These are phyloP conservation scores for Eruca vesicaria DNA, from an alignment of 441 rosid species.

Conservation along the genomic window DNA sequence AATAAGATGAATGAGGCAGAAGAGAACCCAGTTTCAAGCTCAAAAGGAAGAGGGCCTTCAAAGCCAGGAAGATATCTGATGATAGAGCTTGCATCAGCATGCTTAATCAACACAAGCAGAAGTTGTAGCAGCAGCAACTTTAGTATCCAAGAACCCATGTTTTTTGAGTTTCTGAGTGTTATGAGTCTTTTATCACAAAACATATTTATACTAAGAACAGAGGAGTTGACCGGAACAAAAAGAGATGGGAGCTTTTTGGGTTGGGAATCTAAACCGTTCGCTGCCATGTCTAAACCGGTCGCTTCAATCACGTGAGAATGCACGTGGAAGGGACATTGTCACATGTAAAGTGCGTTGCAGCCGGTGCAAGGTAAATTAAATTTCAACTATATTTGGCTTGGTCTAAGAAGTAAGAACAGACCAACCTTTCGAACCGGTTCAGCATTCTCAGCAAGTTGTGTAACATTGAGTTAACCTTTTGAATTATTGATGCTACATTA, in stretches of 20 bases:
- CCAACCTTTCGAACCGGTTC: background rate
- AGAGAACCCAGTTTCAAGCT: slow-evolving; percentile 57
- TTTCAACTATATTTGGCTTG: background rate
- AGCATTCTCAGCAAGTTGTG: background rate
- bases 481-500: background rate
- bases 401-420: background rate
- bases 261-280: background rate
- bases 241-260: background rate
- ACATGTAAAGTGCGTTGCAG: background rate
- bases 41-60: slow-evolving; percentile 65
- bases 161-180: background rate
- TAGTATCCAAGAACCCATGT: slow-evolving; percentile 1
- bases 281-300: background rate
- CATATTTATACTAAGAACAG: background rate
- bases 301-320: background rate
- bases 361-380: background rate
- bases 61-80: slow-evolving; percentile 65
- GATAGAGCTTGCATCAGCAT: slow-evolving; percentile 17
- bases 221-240: slow-evolving; percentile 11
- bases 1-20: background rate
- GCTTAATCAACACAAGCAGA: slow-evolving; percentile 1
- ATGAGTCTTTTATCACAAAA: background rate
- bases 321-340: slow-evolving; percentile 3
- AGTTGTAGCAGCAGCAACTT: slow-evolving; percentile 3
- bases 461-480: background rate